Percentiles rank a stretch among this genome's conserved stretches.
These are phyloP conservation scores for Trametes gibbosa DNA, from an alignment of 768 basidiomycete genomes.

Conservation along the genomic window DNA sequence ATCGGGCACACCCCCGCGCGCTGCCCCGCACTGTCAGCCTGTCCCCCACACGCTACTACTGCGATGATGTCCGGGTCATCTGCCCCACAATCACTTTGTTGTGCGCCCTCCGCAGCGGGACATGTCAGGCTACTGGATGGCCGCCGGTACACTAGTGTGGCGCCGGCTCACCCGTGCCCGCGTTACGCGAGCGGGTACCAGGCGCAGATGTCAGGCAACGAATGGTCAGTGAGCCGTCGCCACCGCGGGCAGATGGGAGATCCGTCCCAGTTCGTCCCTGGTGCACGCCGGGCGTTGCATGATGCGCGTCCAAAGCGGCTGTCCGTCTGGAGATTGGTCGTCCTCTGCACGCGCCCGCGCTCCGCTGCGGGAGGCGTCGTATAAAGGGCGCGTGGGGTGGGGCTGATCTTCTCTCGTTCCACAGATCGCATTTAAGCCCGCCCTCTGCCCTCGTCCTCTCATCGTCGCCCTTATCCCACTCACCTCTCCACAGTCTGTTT, in stretches of 20 bases:
- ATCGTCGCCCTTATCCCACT: background rate
- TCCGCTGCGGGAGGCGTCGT: background rate
- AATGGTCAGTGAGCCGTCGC: no score
- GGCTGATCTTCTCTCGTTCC: background rate
- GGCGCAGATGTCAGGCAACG: background rate
- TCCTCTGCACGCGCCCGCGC: background rate
- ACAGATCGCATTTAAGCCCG: background rate
- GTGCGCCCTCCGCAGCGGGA: background rate
- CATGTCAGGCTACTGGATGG: background rate
- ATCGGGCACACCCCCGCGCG: slow-evolving; percentile 1
- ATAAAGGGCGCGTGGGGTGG: slow-evolving; percentile 1
- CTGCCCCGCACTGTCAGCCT: slow-evolving; percentile 7
- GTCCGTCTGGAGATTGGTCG: background rate
- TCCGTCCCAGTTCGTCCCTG: background rate
- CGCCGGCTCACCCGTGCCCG: slow-evolving; percentile 5
- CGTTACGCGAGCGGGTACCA: background rate
- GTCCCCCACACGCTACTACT: background rate
- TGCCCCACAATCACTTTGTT: background rate
- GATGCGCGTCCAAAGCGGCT: slow-evolving; percentile 1
- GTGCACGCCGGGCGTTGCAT: background rate
- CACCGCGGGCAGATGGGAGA: background rate
- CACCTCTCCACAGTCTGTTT: background rate
- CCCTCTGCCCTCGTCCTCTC: background rate
- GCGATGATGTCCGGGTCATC: slow-evolving; percentile 12
- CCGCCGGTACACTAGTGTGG: slow-evolving; percentile 2